Percentiles rank a stretch among this genome's conserved stretches.
phyloP scores from a whole-genome alignment of 2,329 filamentous ascomycete species.

The Periglandula ipomoeae region DNA sequence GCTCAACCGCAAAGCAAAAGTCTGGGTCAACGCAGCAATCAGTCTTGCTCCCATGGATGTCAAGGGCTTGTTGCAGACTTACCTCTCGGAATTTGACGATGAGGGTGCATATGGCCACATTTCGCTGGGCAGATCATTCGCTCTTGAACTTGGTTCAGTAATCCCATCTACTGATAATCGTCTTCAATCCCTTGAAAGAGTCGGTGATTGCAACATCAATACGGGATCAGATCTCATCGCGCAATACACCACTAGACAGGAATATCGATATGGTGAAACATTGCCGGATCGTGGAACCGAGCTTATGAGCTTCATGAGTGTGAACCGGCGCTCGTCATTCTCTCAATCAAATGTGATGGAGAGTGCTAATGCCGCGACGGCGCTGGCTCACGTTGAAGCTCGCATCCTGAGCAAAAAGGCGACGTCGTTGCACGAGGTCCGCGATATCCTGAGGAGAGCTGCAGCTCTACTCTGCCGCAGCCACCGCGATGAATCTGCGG shows the following conservation, averaged over 20 bases:
- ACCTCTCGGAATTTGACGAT: conserved; percentile 89
- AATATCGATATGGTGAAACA: conserved; percentile 81
- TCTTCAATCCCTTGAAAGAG: conserved; percentile 69
- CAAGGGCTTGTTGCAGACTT: conserved; percentile 91
- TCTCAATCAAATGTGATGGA: conserved; percentile 42
- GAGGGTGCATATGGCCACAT: conserved; percentile 86
- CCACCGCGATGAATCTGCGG: conserved; percentile 63
- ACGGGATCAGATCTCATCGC: conserved; percentile 93
- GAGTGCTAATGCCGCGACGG: conserved; percentile 49
- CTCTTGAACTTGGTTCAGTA: conserved; percentile 79
- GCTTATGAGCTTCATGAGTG: conserved; percentile 51
- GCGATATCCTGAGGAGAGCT: conserved; percentile 74
- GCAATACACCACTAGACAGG: conserved; percentile 93
- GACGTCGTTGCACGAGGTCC: conserved; percentile 64
- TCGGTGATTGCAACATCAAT: conserved; percentile 69
- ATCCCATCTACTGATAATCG: conserved; percentile 83
- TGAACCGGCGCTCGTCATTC: conserved; percentile 43
- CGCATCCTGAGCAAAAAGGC: conserved; percentile 60
- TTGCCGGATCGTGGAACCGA: conserved; percentile 59
- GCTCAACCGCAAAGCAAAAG: conserved; percentile 66
- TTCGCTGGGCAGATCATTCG: conserved; percentile 87
- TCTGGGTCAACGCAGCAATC: conserved; percentile 74
- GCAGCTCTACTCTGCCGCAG: conserved; percentile 79
- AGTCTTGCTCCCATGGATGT: conserved; percentile 84
- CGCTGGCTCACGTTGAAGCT: conserved; percentile 64